These are phyloP conservation scores for Didymella arachidicola DNA, from an alignment of 2,329 filamentous ascomycete genomes.

Conservation along the genomic window DNA sequence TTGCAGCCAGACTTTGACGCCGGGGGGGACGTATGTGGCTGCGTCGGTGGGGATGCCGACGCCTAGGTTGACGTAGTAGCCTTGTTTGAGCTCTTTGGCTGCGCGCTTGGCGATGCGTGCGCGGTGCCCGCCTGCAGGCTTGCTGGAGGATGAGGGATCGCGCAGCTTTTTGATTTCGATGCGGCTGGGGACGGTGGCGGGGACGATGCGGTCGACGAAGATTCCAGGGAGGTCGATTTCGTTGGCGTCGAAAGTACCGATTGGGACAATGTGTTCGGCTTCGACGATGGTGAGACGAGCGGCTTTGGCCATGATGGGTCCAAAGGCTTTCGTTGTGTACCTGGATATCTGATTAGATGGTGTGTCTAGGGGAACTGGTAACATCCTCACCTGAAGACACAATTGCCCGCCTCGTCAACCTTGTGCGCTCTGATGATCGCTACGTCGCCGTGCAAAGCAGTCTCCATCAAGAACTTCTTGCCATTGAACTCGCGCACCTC, in stretches of 20 bases:
- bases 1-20: conserved; percentile 67
- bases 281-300: conserved; percentile 91
- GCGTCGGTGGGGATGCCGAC: conserved; percentile 95
- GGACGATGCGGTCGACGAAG: conserved; percentile 88
- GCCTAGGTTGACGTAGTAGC: conserved; percentile 91
- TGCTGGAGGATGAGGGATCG: conserved; percentile 28
- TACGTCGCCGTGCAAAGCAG: conserved; percentile 75
- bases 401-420: conserved; percentile 79
- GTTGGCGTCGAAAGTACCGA: conserved; percentile 83
- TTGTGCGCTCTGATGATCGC: conserved; percentile 80
- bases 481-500: conserved; percentile 78
- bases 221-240: conserved; percentile 88
- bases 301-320: conserved; percentile 78
- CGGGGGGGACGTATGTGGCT: conserved; percentile 72
- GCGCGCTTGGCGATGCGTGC: conserved; percentile 84
- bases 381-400: conserved; percentile 63
- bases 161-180: conserved; percentile 67
- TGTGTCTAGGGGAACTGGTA: too few species aligned
- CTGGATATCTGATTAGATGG: conserved; percentile 24
- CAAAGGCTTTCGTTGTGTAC: conserved; percentile 50
- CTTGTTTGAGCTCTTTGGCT: conserved; percentile 92
- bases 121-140: conserved; percentile 53
- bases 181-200: conserved; percentile 77
- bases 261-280: conserved; percentile 92
- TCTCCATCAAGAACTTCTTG: conserved; percentile 78